phyloP scores from a whole-genome alignment of 345 rosid species.

The Leavenworthia alabamica region DNA sequence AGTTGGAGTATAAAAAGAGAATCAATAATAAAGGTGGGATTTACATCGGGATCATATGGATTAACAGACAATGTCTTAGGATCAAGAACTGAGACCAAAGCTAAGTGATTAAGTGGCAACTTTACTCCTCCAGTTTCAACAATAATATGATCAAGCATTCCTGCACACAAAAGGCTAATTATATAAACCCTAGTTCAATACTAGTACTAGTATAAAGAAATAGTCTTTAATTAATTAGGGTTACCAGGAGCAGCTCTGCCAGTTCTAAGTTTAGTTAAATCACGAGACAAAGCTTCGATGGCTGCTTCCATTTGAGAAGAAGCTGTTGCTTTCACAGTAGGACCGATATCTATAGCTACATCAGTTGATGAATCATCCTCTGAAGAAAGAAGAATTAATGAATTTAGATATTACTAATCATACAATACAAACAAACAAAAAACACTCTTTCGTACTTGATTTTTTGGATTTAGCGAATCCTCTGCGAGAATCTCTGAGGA shows the following conservation, averaged over 20 bases:
- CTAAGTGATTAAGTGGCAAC: conserved; percentile 74
- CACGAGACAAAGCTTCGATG: conserved; percentile 62
- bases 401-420: not conserved
- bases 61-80: conserved; percentile 77
- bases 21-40: not conserved
- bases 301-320: conserved; percentile 90
- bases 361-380: conserved; percentile 70
- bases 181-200: no score
- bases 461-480: conserved; percentile 74
- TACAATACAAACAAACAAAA: no score
- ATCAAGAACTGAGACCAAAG: conserved; percentile 83
- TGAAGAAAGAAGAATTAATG: conserved; percentile 9
- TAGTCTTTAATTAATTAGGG: not conserved
- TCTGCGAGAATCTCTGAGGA: conserved; percentile 39
- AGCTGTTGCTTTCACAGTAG: conserved; percentile 54
- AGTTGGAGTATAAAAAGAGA: not conserved
- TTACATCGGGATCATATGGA: conserved; percentile 90
- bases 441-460: conserved; percentile 40
- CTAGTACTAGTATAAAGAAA: no score
- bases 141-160: conserved; percentile 91
- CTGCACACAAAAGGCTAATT: conserved; percentile 33
- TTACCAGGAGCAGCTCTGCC: conserved; percentile 86
- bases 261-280: conserved; percentile 69
- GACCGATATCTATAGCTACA: conserved; percentile 55
- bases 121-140: conserved; percentile 73